Percentiles rank a stretch among this genome's conserved stretches.
Conservation (phyloP, 2,329 filamentous ascomycete species). For the Penicillium sp. region DNA sequence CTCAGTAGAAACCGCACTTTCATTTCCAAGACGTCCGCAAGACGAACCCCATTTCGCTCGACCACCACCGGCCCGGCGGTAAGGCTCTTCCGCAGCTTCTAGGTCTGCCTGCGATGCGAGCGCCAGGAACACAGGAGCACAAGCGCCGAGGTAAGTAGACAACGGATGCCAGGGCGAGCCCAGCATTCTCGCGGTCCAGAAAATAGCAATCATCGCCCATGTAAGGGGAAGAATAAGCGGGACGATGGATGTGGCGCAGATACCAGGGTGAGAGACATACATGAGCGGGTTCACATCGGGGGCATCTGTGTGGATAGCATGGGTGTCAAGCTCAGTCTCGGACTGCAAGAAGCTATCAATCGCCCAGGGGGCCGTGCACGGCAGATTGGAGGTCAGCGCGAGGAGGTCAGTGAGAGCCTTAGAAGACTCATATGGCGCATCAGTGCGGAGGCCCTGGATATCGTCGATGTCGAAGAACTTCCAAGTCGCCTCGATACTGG, state of each 20-base stretch:
- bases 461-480: constrained; percentile 63
- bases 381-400: constrained; percentile 67
- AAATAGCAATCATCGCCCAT: constrained; percentile 63
- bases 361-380: constrained; percentile 55
- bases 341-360: constrained; percentile 52
- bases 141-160: constrained; percentile 72
- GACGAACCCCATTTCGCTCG: constrained; percentile 82
- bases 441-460: constrained; percentile 66
- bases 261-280: constrained; percentile 81
- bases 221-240: constrained; percentile 68
- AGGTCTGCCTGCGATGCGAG: constrained; percentile 57
- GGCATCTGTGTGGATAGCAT: constrained; percentile 4
- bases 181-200: constrained; percentile 70
- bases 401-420: constrained; percentile 87
- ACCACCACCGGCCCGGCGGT: constrained; percentile 57
- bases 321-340: constrained; percentile 11
- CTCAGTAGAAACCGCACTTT: constrained; percentile 71
- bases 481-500: constrained; percentile 69
- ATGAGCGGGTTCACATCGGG: constrained; percentile 52
- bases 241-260: constrained; percentile 79
- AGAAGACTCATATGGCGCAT: constrained; percentile 73
- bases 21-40: constrained; percentile 57
- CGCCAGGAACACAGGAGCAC: constrained; percentile 73
- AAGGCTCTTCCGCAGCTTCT: constrained; percentile 38
- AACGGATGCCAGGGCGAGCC: constrained; percentile 88